Evolutionary conservation across 2,329 filamentous ascomycete species (phyloP), one percentile per base, ranked within the genome.

Genomic region (Ophiostoma angusticollis): DNA sequence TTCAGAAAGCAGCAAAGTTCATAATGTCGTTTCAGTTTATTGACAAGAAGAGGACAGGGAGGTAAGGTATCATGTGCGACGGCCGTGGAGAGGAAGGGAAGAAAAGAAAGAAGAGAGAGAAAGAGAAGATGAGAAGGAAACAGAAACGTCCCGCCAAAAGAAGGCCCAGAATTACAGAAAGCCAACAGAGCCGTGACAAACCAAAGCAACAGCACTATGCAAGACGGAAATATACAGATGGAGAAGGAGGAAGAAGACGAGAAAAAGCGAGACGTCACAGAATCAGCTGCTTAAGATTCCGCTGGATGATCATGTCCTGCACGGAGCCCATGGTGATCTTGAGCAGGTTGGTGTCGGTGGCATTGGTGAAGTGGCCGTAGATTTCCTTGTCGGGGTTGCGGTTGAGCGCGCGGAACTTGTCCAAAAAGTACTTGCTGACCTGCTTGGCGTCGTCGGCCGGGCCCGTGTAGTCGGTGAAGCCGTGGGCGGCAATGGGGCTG

Each of bases 241-340:
- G 12, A 13, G 31, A 28, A 23, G 28, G 24, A 27, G 33, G 33
- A 35, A 28, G 8, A 17, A 13, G 16, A 35, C 23, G 12, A 23
- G 17, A 25, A 16, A 27, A 35, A 23, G 18, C 24, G 28, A 23
- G 28, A 14, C 12, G n/a, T 70, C 61, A 83, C 60, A 83, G 64
- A 53, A 87, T 84, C 52, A 86, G 65, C 60, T 80, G 79, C 61
- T 84, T 83, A 40, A 87, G 68, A 57, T 86, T 86, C 56, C 80
- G 80, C 60, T 86, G 81, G 52, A 86, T 84, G 52, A 86, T 84
- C 78, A 85, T 89, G 57, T 89, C 83, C 60, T 89, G 82, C 40
- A 89, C 83, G 9, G 80, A 84, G 47, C 74, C 71, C 84, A 89
- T 89, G 28, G 84, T 89, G 47, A 85, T 84, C 63, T 86, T 87